Evolutionary conservation across 352 stramenopile genomes (phyloP).

Genomic region (Hyaloperonospora brassicae): DNA sequence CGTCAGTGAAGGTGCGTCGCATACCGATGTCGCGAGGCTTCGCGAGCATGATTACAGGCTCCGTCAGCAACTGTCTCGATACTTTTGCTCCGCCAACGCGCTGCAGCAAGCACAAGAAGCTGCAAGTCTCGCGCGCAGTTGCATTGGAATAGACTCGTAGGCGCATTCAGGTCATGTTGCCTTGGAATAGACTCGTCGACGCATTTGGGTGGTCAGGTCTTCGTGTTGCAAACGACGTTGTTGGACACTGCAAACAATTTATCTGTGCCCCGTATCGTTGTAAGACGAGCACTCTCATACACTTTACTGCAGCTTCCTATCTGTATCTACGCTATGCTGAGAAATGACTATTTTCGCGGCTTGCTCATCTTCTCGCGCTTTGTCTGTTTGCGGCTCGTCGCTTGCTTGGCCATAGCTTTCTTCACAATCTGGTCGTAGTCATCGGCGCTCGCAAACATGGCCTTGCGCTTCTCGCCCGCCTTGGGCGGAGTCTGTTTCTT

Average conservation of each 20-base stretch:
- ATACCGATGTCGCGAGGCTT: conserved; percentile 15
- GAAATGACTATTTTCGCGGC: conserved; percentile 17
- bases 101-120: conserved; percentile 53
- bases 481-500: conserved; percentile 50
- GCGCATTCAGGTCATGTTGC: conserved; percentile 3
- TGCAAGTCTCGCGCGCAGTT: conserved; percentile 29
- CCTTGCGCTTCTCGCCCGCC: conserved; percentile 47
- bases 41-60: conserved; percentile 30
- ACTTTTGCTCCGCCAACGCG: conserved; percentile 42
- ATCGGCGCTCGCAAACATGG: conserved; percentile 65
- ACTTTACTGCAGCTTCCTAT: conserved; percentile 14
- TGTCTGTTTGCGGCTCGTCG: conserved; percentile 16
- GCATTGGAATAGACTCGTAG: conserved; percentile 22
- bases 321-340: conserved; percentile 10
- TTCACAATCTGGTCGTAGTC: conserved; percentile 69
- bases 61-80: conserved; percentile 35
- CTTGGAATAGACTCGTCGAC: conserved; percentile 20
- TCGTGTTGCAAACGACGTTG: not conserved
- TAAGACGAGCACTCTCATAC: conserved; percentile 21
- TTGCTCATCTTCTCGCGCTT: conserved; percentile 38
- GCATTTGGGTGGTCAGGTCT: conserved; percentile 3
- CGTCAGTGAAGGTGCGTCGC: conserved; percentile 9
- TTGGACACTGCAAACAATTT: not conserved
- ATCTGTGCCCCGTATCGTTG: not conserved
- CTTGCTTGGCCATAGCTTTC: conserved; percentile 53